phyloP scores from a whole-genome alignment of 2,329 filamentous ascomycete genomes.

The Zasmidium citrigriseum region DNA sequence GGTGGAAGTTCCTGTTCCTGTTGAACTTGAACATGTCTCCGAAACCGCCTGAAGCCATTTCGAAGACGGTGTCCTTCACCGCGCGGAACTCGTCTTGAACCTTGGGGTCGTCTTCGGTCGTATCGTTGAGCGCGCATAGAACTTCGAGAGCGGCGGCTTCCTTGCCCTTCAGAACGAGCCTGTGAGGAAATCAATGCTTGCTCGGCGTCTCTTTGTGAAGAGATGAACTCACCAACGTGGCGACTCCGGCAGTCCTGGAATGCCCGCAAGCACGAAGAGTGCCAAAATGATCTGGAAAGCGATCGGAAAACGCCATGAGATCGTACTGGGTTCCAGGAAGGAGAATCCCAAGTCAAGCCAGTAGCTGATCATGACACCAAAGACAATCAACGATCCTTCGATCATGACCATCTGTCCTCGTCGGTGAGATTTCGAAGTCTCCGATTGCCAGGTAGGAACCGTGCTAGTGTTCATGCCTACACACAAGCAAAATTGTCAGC shows the following conservation, averaged over 20 bases:
- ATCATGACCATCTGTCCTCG: constrained; percentile 92
- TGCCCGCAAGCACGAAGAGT: constrained; percentile 50
- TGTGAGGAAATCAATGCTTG: constrained; percentile 25
- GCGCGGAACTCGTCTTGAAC: constrained; percentile 30
- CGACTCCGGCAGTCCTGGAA: constrained; percentile 57
- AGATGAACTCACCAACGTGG: constrained; percentile 50
- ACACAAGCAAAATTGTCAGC: constrained; percentile 45
- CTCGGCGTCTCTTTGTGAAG: not conserved
- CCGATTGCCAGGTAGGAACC: constrained; percentile 51
- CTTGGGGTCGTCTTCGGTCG: constrained; percentile 36
- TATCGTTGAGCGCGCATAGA: constrained; percentile 37
- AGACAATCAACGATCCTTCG: constrained; percentile 75
- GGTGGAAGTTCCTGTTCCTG: constrained; percentile 48
- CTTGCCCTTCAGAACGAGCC: constrained; percentile 36
- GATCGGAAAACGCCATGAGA: constrained; percentile 60
- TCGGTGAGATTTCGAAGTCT: constrained; percentile 82
- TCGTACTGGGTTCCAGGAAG: constrained; percentile 41
- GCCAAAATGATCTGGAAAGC: constrained; percentile 59
- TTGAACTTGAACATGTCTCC: constrained; percentile 38
- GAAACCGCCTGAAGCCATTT: constrained; percentile 35
- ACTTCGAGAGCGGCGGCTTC: constrained; percentile 38
- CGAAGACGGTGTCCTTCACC: constrained; percentile 41
- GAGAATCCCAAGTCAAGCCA: constrained; percentile 52
- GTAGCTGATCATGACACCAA: constrained; percentile 53
- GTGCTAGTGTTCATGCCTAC: constrained; percentile 38